Evolutionary conservation across 164 flowering plant species (phyloP).

Genomic region (Piper longum): DNA sequence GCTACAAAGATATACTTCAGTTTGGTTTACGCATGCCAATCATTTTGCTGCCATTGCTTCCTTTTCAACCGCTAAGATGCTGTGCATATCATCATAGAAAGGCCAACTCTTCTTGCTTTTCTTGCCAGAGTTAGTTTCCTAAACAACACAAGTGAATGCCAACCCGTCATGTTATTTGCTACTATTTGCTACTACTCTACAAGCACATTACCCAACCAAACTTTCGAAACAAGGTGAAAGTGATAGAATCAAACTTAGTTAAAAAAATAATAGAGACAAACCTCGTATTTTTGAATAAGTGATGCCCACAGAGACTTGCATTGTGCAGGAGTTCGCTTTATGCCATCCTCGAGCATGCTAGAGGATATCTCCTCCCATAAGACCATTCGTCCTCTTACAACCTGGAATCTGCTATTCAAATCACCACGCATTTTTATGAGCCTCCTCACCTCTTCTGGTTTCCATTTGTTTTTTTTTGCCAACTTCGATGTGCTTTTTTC

Average conservation of each 20-base stretch:
- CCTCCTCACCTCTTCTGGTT: constrained; percentile 68
- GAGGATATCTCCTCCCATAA: constrained; percentile 91
- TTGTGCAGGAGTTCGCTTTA: constrained; percentile 60
- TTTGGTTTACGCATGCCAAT: neutral
- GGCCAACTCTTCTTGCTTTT: constrained; percentile 55
- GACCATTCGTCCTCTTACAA: constrained; percentile 75
- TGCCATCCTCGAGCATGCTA: constrained; percentile 35
- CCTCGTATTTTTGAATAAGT: constrained; percentile 78
- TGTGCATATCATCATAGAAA: constrained; percentile 52
- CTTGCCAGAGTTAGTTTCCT: constrained; percentile 51
- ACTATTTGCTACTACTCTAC: neutral
- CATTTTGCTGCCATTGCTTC: constrained; percentile 22
- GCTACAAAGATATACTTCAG: no score
- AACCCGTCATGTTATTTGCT: neutral
- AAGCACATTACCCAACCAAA: neutral
- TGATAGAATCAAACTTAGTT: neutral
- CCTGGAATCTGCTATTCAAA: constrained; percentile 59
- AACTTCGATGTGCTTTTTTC: constrained; percentile 28
- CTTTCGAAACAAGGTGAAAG: neutral
- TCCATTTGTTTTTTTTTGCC: constrained; percentile 73
- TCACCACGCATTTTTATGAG: constrained; percentile 65
- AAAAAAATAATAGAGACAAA: constrained; percentile 11
- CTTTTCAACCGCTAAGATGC: constrained; percentile 28
- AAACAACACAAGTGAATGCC: constrained; percentile 7
- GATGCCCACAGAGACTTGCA: constrained; percentile 96